These are phyloP conservation scores for Elaeagnus macrophylla DNA, from an alignment of 306 rosid genomes.

Conservation along the genomic window DNA sequence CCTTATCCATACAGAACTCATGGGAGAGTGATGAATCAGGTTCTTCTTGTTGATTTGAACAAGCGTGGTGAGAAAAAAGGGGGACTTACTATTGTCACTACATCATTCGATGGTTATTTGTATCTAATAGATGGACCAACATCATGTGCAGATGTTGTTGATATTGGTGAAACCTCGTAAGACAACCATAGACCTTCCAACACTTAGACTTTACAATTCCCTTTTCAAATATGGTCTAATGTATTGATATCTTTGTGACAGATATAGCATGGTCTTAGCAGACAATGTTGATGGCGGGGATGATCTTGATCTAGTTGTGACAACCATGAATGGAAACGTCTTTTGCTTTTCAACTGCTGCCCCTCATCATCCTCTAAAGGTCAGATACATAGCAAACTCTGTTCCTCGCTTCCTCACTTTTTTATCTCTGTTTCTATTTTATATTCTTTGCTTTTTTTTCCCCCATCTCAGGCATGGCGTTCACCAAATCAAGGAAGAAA, in stretches of 20 bases:
- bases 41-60: conserved; percentile 80
- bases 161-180: conserved; percentile 99
- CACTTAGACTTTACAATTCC: conserved; percentile 15
- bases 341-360: conserved; percentile 94
- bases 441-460: conserved; percentile 4
- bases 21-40: conserved; percentile 90
- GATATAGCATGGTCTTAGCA: conserved; percentile 97
- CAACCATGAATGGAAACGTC: conserved; percentile 97
- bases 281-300: conserved; percentile 99
- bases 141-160: conserved; percentile 93
- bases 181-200: conserved; percentile 23
- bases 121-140: conserved; percentile 95
- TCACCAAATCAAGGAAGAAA: conserved; percentile 77
- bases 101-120: conserved; percentile 92
- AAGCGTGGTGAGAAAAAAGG: conserved; percentile 65
- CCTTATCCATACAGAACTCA: conserved; percentile 87
- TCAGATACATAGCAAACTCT: conserved; percentile 26
- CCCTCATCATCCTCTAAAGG: conserved; percentile 93
- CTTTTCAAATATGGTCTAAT: conserved; percentile 6
- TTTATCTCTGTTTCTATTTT: neutral
- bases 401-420: neutral
- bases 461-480: conserved; percentile 81
- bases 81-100: conserved; percentile 84
- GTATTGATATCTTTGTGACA: conserved; percentile 29
- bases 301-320: conserved; percentile 87